Evolutionary conservation across 176 grass and related monocot genomes (phyloP), one percentile per base, ranked within the genome.

Genomic region (Alloteropsis semialata): DNA sequence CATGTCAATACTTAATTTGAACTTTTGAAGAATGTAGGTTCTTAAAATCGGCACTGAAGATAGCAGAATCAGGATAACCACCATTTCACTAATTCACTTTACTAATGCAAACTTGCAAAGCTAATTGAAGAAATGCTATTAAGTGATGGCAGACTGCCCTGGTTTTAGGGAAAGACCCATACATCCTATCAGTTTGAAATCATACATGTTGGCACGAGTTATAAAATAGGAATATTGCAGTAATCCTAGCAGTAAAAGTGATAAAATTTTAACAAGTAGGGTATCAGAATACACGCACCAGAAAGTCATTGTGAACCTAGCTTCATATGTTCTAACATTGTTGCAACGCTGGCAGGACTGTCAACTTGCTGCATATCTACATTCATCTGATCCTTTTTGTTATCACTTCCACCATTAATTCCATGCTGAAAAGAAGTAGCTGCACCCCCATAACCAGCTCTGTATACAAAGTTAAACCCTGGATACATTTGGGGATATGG

Each of bases 291-390:
- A 34, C 56, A 85, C 88, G 72, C 32, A 94, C 84, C 83, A 79
- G 81, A 90, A 87, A 61, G 76, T 94, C 83, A 92, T 94, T 94
- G 87, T 44, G 84, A 86, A 69, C 88, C 89, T 86, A 94, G 75
- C 82, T 89, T 94, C 81, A 92, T 83, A 77, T 83, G 74, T 72
- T 94, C 89, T 15, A 92, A 72, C 79, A 85, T 87, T 61, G 84
- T 18, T 27, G 82, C 30, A 10, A 91, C 11, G 0, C 84, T 50
- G 71, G 75, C 69, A 82, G 76, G 17, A 25, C 19, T 71, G 46
- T 65, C 69, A 63, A 77, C 70, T 81, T 88, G 77, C 59, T 92
- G 89, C 60, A 85, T 54, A 75, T 80, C 81, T 78, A 79, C 57
- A 60, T 55, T 75, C 0, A 38, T 49, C 33, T 92, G 87, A 29